phyloP scores from a whole-genome alignment of 345 rosid species.

The Eucalyptus curtisii region DNA sequence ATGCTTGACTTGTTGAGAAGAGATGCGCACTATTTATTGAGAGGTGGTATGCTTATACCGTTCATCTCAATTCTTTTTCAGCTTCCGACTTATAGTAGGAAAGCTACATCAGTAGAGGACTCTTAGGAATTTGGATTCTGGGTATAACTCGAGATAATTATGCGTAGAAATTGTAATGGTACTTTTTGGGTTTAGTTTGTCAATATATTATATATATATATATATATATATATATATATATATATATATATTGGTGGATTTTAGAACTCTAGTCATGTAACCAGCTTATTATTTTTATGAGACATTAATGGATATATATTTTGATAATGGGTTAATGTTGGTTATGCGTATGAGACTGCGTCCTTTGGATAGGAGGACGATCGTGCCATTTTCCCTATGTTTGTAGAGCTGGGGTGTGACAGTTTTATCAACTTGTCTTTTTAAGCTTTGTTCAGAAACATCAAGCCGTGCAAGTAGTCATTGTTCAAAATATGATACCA shows the following conservation, averaged over 20 bases:
- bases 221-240: no score
- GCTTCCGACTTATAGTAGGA: rapidly evolving
- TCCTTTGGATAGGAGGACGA: not conserved
- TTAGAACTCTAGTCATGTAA: no score
- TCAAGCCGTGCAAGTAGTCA: not conserved
- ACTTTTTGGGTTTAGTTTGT: not conserved
- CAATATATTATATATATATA: no score
- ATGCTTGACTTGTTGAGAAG: no score
- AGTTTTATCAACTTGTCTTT: not conserved
- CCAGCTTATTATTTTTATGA: not conserved
- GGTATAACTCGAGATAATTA: not conserved
- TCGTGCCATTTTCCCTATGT: not conserved
- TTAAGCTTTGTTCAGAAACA: not conserved
- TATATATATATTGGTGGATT: no score
- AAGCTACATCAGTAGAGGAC: no score
- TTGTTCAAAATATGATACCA: not conserved
- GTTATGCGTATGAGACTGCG: not conserved
- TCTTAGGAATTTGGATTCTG: not conserved
- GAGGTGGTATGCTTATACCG: not conserved
- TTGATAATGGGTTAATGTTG: not conserved
- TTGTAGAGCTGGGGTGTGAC: not conserved
- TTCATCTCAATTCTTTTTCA: not conserved
- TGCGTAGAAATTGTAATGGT: not conserved
- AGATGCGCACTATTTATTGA: no score
- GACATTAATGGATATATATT: not conserved